phyloP scores from a whole-genome alignment of 179 eudicot genomes.

The Spergularia azorica region DNA sequence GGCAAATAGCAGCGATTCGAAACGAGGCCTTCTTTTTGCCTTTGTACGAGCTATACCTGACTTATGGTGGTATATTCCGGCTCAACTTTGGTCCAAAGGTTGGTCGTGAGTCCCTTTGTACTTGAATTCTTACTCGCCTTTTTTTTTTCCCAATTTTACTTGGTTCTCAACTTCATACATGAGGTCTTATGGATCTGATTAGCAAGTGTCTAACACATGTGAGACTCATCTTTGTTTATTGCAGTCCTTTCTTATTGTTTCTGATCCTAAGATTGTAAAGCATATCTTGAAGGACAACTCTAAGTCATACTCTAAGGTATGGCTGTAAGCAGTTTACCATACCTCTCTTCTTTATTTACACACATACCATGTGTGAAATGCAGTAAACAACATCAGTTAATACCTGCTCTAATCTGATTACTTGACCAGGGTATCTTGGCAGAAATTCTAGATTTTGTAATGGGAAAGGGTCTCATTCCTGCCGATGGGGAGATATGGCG shows the following conservation, averaged over 20 bases:
- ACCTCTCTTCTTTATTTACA: neutral
- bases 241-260: constrained; percentile 96
- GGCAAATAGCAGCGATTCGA: constrained; percentile 64
- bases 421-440: constrained; percentile 76
- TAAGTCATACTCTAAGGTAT: constrained; percentile 92
- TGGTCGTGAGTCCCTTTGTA: constrained; percentile 16
- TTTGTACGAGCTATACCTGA: constrained; percentile 87
- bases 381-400: neutral
- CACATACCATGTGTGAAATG: neutral
- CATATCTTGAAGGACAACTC: constrained; percentile 88
- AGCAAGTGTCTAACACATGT: constrained; percentile 3
- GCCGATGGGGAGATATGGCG: constrained; percentile 99
- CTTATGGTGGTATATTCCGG: constrained; percentile 97
- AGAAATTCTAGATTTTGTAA: constrained; percentile 94
- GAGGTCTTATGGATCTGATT: neutral
- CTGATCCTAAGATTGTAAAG: constrained; percentile 90
- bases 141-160: neutral
- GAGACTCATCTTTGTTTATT: constrained; percentile 20
- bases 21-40: constrained; percentile 90
- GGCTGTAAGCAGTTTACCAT: constrained; percentile 9
- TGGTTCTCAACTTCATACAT: neutral
- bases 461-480: constrained; percentile 99
- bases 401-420: neutral
- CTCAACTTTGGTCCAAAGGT: constrained; percentile 98
- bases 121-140: neutral